A percentile compares a stretch with the other conserved stretches of the same genome.
phyloP scores from a whole-genome alignment of 1,139 yeast genomes.

The Sugiyamaella grinbergsii region DNA sequence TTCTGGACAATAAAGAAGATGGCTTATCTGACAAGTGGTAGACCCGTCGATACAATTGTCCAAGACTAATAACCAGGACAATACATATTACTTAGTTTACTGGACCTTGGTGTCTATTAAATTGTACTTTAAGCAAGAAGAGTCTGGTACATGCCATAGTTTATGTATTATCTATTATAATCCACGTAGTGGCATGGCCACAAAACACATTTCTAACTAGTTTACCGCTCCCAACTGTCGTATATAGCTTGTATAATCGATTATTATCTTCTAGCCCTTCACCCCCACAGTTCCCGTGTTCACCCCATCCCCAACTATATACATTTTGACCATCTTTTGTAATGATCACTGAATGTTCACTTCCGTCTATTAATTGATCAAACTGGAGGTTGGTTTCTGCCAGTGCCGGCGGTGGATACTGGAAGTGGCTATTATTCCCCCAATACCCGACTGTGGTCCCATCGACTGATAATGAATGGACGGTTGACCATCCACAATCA shows the following conservation, averaged over 20 bases:
- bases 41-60: slow-evolving; percentile 58
- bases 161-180: slow-evolving; percentile 6
- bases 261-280: slow-evolving; percentile 20
- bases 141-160: slow-evolving; percentile 60
- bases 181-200: slow-evolving; percentile 32
- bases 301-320: slow-evolving; percentile 97
- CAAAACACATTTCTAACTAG: slow-evolving; percentile 22
- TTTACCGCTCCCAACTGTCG: slow-evolving; percentile 1
- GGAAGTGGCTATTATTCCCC: slow-evolving; percentile 83
- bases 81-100: slow-evolving; percentile 81
- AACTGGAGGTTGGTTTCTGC: slow-evolving; percentile 19
- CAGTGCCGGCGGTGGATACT: slow-evolving; percentile 46
- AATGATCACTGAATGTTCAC: slow-evolving; percentile 77
- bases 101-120: slow-evolving; percentile 48
- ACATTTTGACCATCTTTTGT: slow-evolving; percentile 43
- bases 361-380: slow-evolving; percentile 55
- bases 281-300: slow-evolving; percentile 91
- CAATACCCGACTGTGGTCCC: slow-evolving; percentile 47
- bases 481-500: slow-evolving; percentile 79
- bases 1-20: slow-evolving; percentile 15
- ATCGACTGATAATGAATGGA: slow-evolving; percentile 49
- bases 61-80: slow-evolving; percentile 56
- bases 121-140: slow-evolving; percentile 69
- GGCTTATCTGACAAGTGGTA: slow-evolving; percentile 1
- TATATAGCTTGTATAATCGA: slow-evolving; percentile 12